These are phyloP conservation scores for Nasturtium officinale DNA, from an alignment of 345 rosid genomes.

Conservation along the genomic window DNA sequence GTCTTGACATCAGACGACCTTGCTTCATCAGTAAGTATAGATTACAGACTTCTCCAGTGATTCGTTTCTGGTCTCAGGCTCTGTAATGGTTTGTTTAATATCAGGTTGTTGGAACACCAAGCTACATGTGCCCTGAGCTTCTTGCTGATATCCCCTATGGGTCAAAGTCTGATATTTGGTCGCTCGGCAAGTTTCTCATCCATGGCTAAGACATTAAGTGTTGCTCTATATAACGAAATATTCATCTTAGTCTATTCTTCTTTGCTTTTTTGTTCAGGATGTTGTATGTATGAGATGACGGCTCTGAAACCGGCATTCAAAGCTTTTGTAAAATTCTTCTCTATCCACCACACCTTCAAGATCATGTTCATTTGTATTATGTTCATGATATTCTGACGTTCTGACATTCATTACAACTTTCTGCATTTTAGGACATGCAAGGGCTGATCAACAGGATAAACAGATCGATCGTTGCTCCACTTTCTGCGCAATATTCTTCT, in stretches of 20 bases:
- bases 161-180: conserved; percentile 98
- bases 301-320: conserved; percentile 93
- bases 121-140: conserved; percentile 99
- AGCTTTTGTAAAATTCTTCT: conserved; percentile 77
- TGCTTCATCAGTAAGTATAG: conserved; percentile 81
- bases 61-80: conserved; percentile 20
- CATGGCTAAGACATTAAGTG: conserved; percentile 12
- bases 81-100: conserved; percentile 4
- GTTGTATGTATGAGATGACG: conserved; percentile 98
- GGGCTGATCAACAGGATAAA: conserved; percentile 95
- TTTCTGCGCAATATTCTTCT: conserved; percentile 80
- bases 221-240: conserved; percentile 18
- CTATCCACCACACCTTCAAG: conserved; percentile 10
- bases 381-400: not conserved
- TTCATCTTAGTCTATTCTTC: conserved; percentile 22
- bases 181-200: conserved; percentile 64
- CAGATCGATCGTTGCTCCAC: conserved; percentile 91
- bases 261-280: conserved; percentile 57
- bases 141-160: conserved; percentile 99
- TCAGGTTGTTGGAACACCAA: conserved; percentile 99
- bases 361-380: conserved; percentile 13
- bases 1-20: conserved; percentile 95
- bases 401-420: conserved; percentile 16
- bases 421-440: conserved; percentile 87
- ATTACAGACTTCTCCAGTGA: not conserved